Evolutionary conservation across 345 rosid genomes (phyloP), one percentile per base, ranked within the genome.

Genomic region (Cardamine resedifolia): DNA sequence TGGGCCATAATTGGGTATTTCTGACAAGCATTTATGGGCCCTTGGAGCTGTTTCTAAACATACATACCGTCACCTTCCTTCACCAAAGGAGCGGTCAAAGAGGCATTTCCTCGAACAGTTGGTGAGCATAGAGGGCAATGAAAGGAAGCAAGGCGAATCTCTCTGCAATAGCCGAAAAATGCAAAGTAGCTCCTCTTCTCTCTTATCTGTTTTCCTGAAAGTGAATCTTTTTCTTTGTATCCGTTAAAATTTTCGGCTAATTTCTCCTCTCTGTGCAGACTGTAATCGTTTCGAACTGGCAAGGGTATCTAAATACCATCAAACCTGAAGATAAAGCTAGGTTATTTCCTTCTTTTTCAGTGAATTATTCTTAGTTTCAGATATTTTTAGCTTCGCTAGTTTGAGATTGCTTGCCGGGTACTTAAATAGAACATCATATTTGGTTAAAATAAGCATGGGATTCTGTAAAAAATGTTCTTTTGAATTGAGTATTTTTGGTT

Each of bases 241-340:
- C 20, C 4, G 1, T 18, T 63, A 30, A 68, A 38, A 2, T 11
- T 10, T 41, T 28, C 11, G 2, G 41, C 24, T 48, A 49, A 66
- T 44, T 51, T 63, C 44, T 39, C 44, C 62, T 5, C 39, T 3
- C 1, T 75, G 26, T 73, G 81, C 85, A 93, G 97, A 90, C 68
- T 68, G 81, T 93, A 77, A 70, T 88, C 76, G 89, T 81, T 14
- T 87, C 98, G 45, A 93, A 84, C 78, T 93, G 98, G 94, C 88
- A 83, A 80, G 93, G 90, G 31, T 73, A 76, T 28, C 86, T 93
- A 20, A 83, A 85, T 36, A 90, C 98, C 56, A 77, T 93, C 82
- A 87, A 87, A 79, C 89, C 97, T 24, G 94, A 90, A 68, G 85
- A 89, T 75, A 78, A 85, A 77, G 96, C 93, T 79, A 93, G 97